Percentiles rank a stretch among this genome's conserved stretches.
Evolutionary conservation across 768 basidiomycete species (phyloP).

Genomic region (Leccinum rimulosum): DNA sequence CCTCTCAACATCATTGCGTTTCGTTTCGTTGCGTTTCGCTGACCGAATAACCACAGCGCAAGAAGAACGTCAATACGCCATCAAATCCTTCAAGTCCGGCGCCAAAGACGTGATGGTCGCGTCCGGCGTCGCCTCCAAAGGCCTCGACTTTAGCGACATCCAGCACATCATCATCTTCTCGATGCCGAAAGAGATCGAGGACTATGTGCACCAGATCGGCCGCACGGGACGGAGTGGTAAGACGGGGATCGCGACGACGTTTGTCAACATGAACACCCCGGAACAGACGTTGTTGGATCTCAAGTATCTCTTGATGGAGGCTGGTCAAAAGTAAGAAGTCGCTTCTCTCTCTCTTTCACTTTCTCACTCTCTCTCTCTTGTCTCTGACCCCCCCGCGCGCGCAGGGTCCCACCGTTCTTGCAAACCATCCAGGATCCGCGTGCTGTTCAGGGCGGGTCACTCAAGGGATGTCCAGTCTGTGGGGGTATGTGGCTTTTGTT

Average conservation of each 20-base stretch:
- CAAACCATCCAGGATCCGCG: conserved; percentile 88
- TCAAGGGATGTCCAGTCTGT: conserved; percentile 93
- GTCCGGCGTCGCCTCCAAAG: conserved; percentile 96
- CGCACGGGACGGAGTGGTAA: conserved; percentile 97
- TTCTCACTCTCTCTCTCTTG: background rate
- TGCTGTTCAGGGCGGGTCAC: conserved; percentile 67
- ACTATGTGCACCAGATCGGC: conserved; percentile 99
- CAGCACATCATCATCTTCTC: conserved; percentile 99
- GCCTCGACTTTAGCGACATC: conserved; percentile 97
- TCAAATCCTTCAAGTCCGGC: conserved; percentile 96
- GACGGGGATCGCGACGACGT: conserved; percentile 98
- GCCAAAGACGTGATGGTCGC: conserved; percentile 99
- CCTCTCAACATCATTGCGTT: background rate
- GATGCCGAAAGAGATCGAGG: conserved; percentile 99
- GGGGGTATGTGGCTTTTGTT: conserved; percentile 56
- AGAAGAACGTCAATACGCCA: conserved; percentile 98
- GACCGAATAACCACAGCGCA: conserved; percentile 55
- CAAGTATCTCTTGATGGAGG: conserved; percentile 95
- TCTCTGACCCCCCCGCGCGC: background rate
- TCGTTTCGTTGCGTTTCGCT: background rate
- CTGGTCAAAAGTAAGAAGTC: conserved; percentile 88
- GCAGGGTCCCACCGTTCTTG: conserved; percentile 91
- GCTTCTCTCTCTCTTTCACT: conserved; percentile 25
- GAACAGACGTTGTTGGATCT: conserved; percentile 96
- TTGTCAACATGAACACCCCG: conserved; percentile 96